These are phyloP conservation scores for Boletales sp. DNA, from an alignment of 768 basidiomycete species.

Conservation along the genomic window DNA sequence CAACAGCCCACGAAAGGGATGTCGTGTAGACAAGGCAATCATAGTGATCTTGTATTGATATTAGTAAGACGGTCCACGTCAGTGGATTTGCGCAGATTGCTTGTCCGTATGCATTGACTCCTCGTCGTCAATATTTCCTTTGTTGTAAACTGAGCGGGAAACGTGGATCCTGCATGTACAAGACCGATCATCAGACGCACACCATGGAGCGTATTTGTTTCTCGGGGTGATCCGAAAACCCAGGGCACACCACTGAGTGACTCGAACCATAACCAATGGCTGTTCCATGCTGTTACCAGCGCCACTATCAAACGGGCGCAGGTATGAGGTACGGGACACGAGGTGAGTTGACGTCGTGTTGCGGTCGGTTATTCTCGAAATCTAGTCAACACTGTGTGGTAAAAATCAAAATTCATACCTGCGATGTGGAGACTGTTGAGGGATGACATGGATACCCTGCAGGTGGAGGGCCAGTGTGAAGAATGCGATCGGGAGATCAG, in stretches of 20 bases:
- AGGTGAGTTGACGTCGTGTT: not conserved
- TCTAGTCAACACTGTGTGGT: too few relatives aligned
- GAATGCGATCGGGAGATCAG: not conserved
- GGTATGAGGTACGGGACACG: not conserved
- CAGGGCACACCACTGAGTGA: not conserved
- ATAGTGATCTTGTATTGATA: constrained; percentile 1
- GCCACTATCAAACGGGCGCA: constrained; percentile 12
- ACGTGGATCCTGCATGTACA: constrained; percentile 6
- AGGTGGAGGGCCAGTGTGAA: not conserved
- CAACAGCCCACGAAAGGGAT: not conserved
- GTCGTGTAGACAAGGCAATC: not conserved
- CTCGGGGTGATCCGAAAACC: constrained; percentile 9
- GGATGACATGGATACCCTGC: not conserved
- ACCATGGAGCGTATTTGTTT: constrained; percentile 4
- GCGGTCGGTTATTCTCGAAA: not conserved
- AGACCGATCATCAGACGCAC: not conserved
- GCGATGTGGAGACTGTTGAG: not conserved
- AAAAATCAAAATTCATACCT: not conserved
- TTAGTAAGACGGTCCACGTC: not conserved
- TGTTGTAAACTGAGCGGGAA: not conserved
- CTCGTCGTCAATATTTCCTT: not conserved
- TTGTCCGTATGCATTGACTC: not conserved
- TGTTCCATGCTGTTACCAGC: constrained; percentile 6
- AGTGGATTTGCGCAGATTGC: not conserved
- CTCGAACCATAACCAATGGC: constrained; percentile 1